phyloP scores from a whole-genome alignment of 106 monocot genomes.

The Dendrobium officinale region DNA sequence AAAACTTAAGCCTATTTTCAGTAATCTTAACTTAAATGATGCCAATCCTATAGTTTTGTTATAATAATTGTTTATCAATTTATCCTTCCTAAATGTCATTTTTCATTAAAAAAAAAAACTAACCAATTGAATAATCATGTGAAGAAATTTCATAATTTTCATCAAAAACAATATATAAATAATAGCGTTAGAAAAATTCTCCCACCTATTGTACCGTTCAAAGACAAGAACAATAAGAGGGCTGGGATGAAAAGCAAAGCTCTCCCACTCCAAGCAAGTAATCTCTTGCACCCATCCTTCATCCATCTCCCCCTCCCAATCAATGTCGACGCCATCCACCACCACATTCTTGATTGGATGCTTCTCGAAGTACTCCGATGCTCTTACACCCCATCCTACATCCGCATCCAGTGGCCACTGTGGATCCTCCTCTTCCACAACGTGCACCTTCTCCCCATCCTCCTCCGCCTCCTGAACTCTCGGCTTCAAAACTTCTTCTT shows the following conservation, averaged over 20 bases:
- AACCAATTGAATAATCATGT: background rate
- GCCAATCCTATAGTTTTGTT: too few relatives aligned
- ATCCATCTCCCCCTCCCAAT: slow-evolving; percentile 96
- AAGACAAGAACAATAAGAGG: slow-evolving; percentile 67
- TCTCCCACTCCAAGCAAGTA: slow-evolving; percentile 98
- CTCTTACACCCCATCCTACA: slow-evolving; percentile 78
- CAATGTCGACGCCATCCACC: slow-evolving; percentile 78
- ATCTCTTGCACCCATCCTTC: slow-evolving; percentile 94
- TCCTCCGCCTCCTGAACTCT: slow-evolving; percentile 17
- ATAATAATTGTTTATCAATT: too few relatives aligned
- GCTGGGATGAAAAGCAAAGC: slow-evolving; percentile 91
- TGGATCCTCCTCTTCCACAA: slow-evolving; percentile 65
- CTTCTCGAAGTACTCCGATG: slow-evolving; percentile 95
- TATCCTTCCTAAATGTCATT: too few relatives aligned
- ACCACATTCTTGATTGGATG: slow-evolving; percentile 86
- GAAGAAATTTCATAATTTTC: background rate
- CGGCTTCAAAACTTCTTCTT: slow-evolving; percentile 48
- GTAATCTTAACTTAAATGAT: too few relatives aligned
- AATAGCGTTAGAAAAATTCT: background rate
- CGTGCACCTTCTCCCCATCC: slow-evolving; percentile 12
- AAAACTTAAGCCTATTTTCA: too few relatives aligned
- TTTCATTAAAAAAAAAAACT: background rate
- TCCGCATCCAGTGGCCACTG: slow-evolving; percentile 93
- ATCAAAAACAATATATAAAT: background rate
- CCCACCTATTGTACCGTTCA: slow-evolving; percentile 6